These are phyloP conservation scores for Modicella reniformis DNA, from an alignment of 371 early-diverging fungal species.

Conservation along the genomic window DNA sequence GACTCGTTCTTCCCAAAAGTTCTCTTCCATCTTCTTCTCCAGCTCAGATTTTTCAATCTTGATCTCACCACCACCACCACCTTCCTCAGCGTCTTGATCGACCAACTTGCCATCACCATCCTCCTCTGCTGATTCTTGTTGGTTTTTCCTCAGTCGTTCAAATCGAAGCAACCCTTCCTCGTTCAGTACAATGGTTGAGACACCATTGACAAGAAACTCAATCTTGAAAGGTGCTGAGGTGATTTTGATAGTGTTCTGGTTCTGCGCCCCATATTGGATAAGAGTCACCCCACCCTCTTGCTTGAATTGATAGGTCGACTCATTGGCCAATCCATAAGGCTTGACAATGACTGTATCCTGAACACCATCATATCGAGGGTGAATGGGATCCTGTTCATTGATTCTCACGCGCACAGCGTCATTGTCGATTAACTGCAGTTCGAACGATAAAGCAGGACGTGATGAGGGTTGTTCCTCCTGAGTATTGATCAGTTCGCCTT, in stretches of 20 bases:
- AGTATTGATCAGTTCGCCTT: slow-evolving; percentile 69
- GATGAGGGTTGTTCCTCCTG: slow-evolving; percentile 52
- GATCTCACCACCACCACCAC: slow-evolving; percentile 23
- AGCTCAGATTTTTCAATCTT: slow-evolving; percentile 55
- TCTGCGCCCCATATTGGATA: slow-evolving; percentile 42
- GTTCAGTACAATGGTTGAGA: slow-evolving; percentile 79
- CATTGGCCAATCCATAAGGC: slow-evolving; percentile 53
- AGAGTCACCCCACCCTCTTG: slow-evolving; percentile 26
- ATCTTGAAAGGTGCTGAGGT: slow-evolving; percentile 71
- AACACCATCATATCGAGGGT: slow-evolving; percentile 79
- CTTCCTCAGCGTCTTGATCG: slow-evolving; percentile 28
- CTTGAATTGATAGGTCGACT: slow-evolving; percentile 42
- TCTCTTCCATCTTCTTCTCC: slow-evolving; percentile 62
- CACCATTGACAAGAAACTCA: slow-evolving; percentile 70
- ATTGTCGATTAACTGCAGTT: slow-evolving; percentile 63
- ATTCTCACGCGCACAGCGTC: slow-evolving; percentile 75
- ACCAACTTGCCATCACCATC: slow-evolving; percentile 54
- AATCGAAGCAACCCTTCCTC: slow-evolving; percentile 84
- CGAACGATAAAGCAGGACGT: slow-evolving; percentile 55
- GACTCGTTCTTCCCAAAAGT: slow-evolving; percentile 91
- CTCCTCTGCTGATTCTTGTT: slow-evolving; percentile 52
- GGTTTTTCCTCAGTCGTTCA: slow-evolving; percentile 78
- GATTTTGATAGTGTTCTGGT: slow-evolving; percentile 61
- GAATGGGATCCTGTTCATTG: slow-evolving; percentile 74
- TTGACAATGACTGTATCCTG: slow-evolving; percentile 65